Base-by-base conservation (phyloP, 352 stramenopile species). In the Aphanomyces euteiches region DNA sequence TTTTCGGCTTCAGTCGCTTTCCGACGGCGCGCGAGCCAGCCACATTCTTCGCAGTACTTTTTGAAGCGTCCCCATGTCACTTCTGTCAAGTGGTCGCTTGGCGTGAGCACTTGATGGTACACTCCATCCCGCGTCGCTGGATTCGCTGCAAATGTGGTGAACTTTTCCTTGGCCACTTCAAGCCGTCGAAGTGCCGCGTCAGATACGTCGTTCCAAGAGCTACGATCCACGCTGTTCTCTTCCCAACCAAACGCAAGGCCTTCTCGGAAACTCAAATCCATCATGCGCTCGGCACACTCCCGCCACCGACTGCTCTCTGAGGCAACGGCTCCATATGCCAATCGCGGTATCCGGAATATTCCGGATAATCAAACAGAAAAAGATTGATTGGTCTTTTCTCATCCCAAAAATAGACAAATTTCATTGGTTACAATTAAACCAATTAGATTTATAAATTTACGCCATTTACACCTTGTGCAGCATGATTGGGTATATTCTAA, bases 21-120 rank as follows among this genome's bases (percentile, higher is more conserved):
- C 54, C 54, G 54, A n/a, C 54, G 54, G 17, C 54, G 54, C 19
- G 54, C 54, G 5, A 61, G 54, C 54, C 54, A 61, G 17, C 54
- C 54, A 37, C 54, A 61, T 37, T 61, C 54, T 37, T 61, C 54
- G 54, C 54, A 61, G 54, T 61, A 61, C 54, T 61, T 61, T n/a
- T 61, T 61, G 34, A 61, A 61, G 5, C 54, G 54, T n/a, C 54
- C 36, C 54, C 54, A 61, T 17, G 54, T 61, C 28, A 61, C 54
- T 37, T 61, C 54, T 28, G 54, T 61, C 54, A 61, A 39, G 54
- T 61, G 54, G 34, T 61, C 54, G 54, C 54, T 61, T n/a, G 54
- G 54, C 8, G 21, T n/a, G 2, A 61, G 34, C 19, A 61, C 54
- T 40, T 61, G 54, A 37, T 61, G 54, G 54, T 61, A 61, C 6